Base-by-base conservation (phyloP, 805 yeast genomes). In the Candida patagonica region DNA sequence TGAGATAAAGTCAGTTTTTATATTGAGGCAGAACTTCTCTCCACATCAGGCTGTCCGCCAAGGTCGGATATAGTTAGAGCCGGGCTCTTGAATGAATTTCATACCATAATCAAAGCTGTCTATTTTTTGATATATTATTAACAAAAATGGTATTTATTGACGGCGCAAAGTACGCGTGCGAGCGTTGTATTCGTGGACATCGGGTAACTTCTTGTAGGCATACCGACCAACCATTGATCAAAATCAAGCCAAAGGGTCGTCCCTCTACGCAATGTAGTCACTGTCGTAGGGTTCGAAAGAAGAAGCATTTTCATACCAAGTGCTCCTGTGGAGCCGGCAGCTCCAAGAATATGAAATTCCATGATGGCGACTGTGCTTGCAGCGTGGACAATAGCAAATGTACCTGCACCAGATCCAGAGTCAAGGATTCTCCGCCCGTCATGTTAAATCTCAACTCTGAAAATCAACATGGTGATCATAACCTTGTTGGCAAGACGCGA, bases 151-250 rank as follows among this genome's bases (percentile, higher is more conserved):
- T 89, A 42, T 67, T 85, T 39, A 78, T 89, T 38, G 85, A 87
- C 53, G 97, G 96, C 27, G 80, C 84, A 48, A 89, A 92, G 57
- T 89, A 87, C 61, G 97, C 98, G 43, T 89, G 98, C 60, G 95
- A 87, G 49, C 67, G 96, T 44, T 89, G 98, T 61, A 88, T 92
- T 36, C 71, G 98, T 45, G 98, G 98, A 32, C 98, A 92, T 56
- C 68, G 98, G 40, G 98, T 89, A 34, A 83, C 96, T 1, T 77
- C 94, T 2, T 92, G 98, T 61, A 78, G 80, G 33, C 98, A 92
- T 59, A 76, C 88, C 0, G 95, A 92, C 50, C 85, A 84, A 54
- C 94, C 94, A 4, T 65, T 92, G 50, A 80, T 83, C 57, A 81
- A 81, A 83, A 89, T 92, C 59, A 92, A 92, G 56, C 96, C 95